Evolutionary conservation across 2,329 filamentous ascomycete species (phyloP).

Genomic region (Xylaria arbuscula): DNA sequence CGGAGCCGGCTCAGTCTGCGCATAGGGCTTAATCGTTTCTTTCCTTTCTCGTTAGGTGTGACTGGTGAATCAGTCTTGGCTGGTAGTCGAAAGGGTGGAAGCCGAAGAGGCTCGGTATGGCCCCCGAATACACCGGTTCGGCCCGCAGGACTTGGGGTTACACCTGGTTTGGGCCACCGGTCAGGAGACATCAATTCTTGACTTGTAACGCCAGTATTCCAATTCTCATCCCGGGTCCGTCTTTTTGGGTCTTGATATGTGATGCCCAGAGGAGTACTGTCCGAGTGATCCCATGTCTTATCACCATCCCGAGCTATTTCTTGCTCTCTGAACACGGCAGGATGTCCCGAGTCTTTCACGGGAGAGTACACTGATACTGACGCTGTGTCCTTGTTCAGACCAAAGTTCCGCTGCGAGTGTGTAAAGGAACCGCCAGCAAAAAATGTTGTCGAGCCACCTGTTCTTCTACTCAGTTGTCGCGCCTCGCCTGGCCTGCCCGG

Average conservation of each 20-base stretch:
- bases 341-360: slow-evolving; percentile 29
- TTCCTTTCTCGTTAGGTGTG: slow-evolving; percentile 35
- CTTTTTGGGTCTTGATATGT: slow-evolving; percentile 45
- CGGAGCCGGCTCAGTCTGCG: slow-evolving; percentile 33
- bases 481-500: slow-evolving; percentile 47
- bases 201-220: slow-evolving; percentile 38
- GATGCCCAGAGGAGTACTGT: slow-evolving; percentile 47
- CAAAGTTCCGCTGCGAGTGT: slow-evolving; percentile 44
- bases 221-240: slow-evolving; percentile 39
- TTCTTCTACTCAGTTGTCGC: slow-evolving; percentile 46
- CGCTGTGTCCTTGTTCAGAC: slow-evolving; percentile 29
- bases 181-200: slow-evolving; percentile 42
- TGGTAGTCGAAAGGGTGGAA: slow-evolving; percentile 27
- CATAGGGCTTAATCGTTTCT: slow-evolving; percentile 22
- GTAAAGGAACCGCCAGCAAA: slow-evolving; percentile 45
- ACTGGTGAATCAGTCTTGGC: slow-evolving; percentile 19
- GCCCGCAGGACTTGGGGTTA: slow-evolving; percentile 30
- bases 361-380: slow-evolving; percentile 20
- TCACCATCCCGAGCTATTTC: slow-evolving; percentile 38
- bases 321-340: slow-evolving; percentile 29
- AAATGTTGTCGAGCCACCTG: slow-evolving; percentile 43
- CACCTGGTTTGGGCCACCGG: slow-evolving; percentile 42
- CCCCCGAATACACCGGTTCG: slow-evolving; percentile 33
- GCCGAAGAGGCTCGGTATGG: slow-evolving; percentile 38
- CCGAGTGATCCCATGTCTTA: slow-evolving; percentile 44